These are phyloP conservation scores for Chloropicon primus DNA, from an alignment of 139 green algal species.

Conservation along the genomic window DNA sequence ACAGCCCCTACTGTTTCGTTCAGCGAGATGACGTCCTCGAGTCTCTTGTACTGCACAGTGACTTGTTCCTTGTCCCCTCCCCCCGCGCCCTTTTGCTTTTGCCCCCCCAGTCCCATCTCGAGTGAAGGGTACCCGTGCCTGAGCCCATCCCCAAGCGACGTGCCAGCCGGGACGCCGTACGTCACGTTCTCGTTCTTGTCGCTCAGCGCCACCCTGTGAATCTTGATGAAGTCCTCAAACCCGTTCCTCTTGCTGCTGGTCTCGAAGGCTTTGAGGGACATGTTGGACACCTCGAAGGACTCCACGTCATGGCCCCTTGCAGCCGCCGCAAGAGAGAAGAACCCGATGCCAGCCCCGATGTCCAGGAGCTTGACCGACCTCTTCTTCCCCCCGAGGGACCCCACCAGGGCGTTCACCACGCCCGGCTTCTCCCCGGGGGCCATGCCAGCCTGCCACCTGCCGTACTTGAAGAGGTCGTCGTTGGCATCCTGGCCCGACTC, in stretches of 20 bases:
- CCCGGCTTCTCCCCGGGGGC: constrained; percentile 30
- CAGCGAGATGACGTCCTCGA: background rate
- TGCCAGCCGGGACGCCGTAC: background rate
- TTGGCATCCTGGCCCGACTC: constrained; percentile 36
- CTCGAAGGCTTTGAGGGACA: background rate
- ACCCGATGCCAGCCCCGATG: constrained; percentile 56
- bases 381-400: constrained; percentile 30
- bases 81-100: background rate
- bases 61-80: background rate
- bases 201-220: background rate
- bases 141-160: background rate
- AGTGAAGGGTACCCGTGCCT: background rate
- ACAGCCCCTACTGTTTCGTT: background rate
- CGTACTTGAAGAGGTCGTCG: constrained; percentile 38
- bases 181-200: background rate
- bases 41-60: background rate
- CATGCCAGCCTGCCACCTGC: constrained; percentile 51
- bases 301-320: constrained; percentile 45
- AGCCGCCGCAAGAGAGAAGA: constrained; percentile 61
- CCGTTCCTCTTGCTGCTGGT: background rate
- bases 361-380: constrained; percentile 38
- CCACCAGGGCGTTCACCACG: constrained; percentile 60
- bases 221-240: background rate
- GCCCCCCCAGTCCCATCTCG: background rate
- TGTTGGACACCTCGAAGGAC: constrained; percentile 47